Evolutionary conservation across 83 land plant genomes (phyloP).

Genomic region (Picea abies): DNA sequence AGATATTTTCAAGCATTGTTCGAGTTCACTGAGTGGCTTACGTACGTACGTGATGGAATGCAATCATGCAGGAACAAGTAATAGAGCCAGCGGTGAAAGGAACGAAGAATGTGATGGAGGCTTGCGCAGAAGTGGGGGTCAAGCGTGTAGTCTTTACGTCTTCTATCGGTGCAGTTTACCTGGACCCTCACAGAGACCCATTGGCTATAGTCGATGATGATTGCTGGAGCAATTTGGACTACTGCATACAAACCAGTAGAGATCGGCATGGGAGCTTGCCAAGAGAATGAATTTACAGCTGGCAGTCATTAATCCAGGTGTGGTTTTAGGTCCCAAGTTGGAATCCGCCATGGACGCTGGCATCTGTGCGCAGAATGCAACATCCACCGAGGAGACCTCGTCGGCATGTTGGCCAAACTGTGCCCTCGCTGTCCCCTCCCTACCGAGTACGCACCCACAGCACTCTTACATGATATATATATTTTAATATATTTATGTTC

Average conservation of each 20-base stretch:
- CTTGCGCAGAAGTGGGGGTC: slow-evolving; percentile 51
- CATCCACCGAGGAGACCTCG: slow-evolving; percentile 29
- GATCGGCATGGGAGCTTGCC: too few relatives aligned
- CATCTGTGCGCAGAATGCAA: too few relatives aligned
- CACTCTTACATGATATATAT: too few relatives aligned
- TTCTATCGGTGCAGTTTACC: slow-evolving; percentile 66
- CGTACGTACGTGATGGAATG: too few relatives aligned
- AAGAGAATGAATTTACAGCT: too few relatives aligned
- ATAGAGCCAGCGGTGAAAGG: slow-evolving; percentile 74
- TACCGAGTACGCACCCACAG: slow-evolving; percentile 15
- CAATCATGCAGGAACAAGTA: slow-evolving; percentile 44
- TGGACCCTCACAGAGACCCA: slow-evolving; percentile 54
- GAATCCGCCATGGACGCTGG: too few relatives aligned
- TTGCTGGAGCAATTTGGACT: too few relatives aligned
- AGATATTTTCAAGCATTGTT: background rate
- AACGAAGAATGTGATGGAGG: slow-evolving; percentile 57
- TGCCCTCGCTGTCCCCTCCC: slow-evolving; percentile 36
- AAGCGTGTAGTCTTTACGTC: slow-evolving; percentile 73
- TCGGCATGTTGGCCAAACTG: slow-evolving; percentile 18
- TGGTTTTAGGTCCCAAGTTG: too few relatives aligned
- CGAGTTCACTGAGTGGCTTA: too few relatives aligned
- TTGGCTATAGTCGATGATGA: slow-evolving; percentile 54
- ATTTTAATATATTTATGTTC: too few relatives aligned
- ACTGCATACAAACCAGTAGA: slow-evolving; percentile 50
- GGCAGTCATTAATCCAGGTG: too few relatives aligned